Conservation (phyloP, 176 grass and related monocot genomes). For the Poa annua region DNA sequence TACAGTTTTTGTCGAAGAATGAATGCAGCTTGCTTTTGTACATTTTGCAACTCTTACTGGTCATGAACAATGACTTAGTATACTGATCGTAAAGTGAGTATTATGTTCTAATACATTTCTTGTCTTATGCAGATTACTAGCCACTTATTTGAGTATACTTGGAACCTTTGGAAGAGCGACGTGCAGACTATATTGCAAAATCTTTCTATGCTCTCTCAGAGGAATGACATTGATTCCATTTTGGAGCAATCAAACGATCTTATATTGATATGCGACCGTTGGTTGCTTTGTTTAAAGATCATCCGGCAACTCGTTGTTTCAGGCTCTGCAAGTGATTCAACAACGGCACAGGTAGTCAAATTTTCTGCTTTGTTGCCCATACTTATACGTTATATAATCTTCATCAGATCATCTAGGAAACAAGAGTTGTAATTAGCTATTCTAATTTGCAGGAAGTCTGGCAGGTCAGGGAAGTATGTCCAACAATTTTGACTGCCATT, state of each 20-base stretch:
- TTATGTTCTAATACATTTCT: slow-evolving; percentile 24
- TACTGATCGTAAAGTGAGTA: not conserved
- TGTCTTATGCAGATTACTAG: slow-evolving; percentile 70
- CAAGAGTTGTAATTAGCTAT: slow-evolving; percentile 33
- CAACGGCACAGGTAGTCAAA: slow-evolving; percentile 76
- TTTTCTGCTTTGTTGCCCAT: slow-evolving; percentile 2
- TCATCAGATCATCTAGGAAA: slow-evolving; percentile 35
- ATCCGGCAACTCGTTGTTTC: slow-evolving; percentile 84
- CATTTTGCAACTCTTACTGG: slow-evolving; percentile 2
- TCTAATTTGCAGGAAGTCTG: slow-evolving; percentile 72
- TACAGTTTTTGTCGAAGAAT: slow-evolving; percentile 24
- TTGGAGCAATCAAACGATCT: slow-evolving; percentile 71
- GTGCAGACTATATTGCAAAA: slow-evolving; percentile 88
- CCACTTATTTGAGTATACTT: slow-evolving; percentile 92
- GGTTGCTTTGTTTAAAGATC: slow-evolving; percentile 90
- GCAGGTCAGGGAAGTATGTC: slow-evolving; percentile 98
- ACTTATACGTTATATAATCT: slow-evolving; percentile 20
- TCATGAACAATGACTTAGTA: slow-evolving; percentile 8
- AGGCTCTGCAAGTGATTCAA: slow-evolving; percentile 86
- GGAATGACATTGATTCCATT: slow-evolving; percentile 65
- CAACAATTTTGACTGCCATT: slow-evolving; percentile 81
- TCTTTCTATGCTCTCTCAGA: slow-evolving; percentile 79
- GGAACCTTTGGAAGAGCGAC: slow-evolving; percentile 97
- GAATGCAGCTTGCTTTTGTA: slow-evolving; percentile 17
- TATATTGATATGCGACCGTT: slow-evolving; percentile 82